These are phyloP conservation scores for Lactifluus volemus DNA, from an alignment of 768 basidiomycete genomes.

Conservation along the genomic window DNA sequence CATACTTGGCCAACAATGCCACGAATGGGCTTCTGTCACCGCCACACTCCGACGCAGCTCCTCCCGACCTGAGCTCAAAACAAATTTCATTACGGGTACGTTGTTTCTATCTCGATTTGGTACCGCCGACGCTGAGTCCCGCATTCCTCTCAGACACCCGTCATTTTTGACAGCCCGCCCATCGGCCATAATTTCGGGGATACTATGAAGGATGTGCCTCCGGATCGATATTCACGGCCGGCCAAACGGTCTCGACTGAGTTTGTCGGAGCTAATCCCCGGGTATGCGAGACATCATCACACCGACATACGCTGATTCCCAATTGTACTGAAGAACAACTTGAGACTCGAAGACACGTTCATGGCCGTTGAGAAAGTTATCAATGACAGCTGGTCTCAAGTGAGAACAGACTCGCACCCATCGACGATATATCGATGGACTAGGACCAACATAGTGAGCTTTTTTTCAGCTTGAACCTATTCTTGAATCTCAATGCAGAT, in stretches of 20 bases:
- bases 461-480: neutral
- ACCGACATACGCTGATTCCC: neutral
- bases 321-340: conserved; percentile 51
- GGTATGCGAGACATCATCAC: conserved; percentile 30
- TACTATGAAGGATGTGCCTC: conserved; percentile 46
- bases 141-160: conserved; percentile 36
- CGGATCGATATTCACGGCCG: conserved; percentile 39
- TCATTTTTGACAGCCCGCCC: conserved; percentile 52
- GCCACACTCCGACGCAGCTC: conserved; percentile 46
- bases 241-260: conserved; percentile 48
- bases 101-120: neutral
- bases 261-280: conserved; percentile 77
- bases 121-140: neutral
- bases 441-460: conserved; percentile 44
- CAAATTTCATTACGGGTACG: conserved; percentile 60
- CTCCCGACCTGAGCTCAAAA: conserved; percentile 51
- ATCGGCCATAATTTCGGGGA: conserved; percentile 54
- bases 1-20: conserved; percentile 45
- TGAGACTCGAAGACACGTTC: conserved; percentile 66
- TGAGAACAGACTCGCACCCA: conserved; percentile 71
- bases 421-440: conserved; percentile 63
- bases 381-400: conserved; percentile 41
- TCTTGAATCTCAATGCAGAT: neutral
- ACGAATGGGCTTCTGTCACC: conserved; percentile 35
- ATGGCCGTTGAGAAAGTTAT: conserved; percentile 51